Conservation (phyloP, 495 filamentous ascomycete species). For the Clavariopsis aquatica region DNA sequence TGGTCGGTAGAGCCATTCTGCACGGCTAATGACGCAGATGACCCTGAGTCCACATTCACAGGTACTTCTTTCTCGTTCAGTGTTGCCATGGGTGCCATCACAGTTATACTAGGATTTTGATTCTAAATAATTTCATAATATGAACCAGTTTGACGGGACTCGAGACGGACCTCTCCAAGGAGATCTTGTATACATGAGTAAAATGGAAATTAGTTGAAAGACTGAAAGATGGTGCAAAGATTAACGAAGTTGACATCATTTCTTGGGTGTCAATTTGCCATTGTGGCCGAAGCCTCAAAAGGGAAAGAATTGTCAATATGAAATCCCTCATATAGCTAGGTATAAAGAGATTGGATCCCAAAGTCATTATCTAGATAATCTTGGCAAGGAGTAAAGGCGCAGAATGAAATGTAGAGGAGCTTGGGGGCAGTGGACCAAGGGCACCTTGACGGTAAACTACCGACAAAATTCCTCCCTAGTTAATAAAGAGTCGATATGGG, state of each 20-base stretch:
- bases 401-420: neutral
- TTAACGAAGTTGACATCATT: neutral
- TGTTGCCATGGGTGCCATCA: neutral
- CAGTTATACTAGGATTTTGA: neutral
- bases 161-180: neutral
- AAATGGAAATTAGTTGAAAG: neutral
- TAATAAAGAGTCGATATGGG: too few relatives aligned
- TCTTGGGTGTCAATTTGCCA: neutral
- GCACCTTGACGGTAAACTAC: neutral
- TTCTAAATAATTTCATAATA: neutral
- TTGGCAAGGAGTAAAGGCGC: neutral
- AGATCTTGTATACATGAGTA: neutral
- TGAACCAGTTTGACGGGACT: neutral
- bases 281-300: neutral
- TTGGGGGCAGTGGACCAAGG: neutral
- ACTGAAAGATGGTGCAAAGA: neutral
- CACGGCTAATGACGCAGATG: neutral
- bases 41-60: neutral
- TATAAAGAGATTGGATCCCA: neutral
- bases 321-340: neutral
- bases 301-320: neutral
- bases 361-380: neutral
- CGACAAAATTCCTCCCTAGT: neutral
- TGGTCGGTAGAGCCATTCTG: constrained; percentile 10
- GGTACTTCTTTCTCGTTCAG: neutral